Percentiles rank a stretch among this genome's conserved stretches.
phyloP scores from a whole-genome alignment of 805 yeast species.

The Ogataea saltuana region DNA sequence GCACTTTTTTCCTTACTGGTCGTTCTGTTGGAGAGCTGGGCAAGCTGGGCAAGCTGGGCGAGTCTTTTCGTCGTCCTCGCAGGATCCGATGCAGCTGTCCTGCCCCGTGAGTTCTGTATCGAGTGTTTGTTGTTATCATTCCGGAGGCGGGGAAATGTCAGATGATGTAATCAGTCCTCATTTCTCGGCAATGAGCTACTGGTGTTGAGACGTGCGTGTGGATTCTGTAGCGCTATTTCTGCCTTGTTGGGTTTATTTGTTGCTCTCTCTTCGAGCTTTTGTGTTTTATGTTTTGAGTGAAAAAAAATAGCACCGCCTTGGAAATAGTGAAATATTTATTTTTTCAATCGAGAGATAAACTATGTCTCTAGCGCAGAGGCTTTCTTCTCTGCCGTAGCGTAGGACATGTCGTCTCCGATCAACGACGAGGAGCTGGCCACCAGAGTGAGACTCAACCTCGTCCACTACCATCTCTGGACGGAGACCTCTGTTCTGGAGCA shows the following conservation, averaged over 20 bases:
- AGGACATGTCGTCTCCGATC: slow-evolving; percentile 13
- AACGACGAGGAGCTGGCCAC: slow-evolving; percentile 26
- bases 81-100: slow-evolving; percentile 2
- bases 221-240: too few species aligned
- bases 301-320: too few species aligned
- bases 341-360: background rate
- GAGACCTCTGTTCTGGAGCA: slow-evolving; percentile 31
- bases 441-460: slow-evolving; percentile 44
- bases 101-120: background rate
- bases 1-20: slow-evolving; percentile 3
- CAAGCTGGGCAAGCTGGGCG: background rate
- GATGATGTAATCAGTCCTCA: too few species aligned
- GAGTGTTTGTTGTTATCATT: background rate
- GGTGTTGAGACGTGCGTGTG: too few species aligned
- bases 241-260: too few species aligned
- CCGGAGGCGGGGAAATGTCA: background rate
- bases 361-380: background rate
- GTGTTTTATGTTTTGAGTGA: background rate
- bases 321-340: too few species aligned
- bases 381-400: too few species aligned
- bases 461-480: slow-evolving; percentile 48
- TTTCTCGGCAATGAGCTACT: too few species aligned
- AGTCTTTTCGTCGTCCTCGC: slow-evolving; percentile 12
- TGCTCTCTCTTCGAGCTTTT: too few species aligned
- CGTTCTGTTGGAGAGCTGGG: background rate